Base-by-base conservation (phyloP, 2,329 filamentous ascomycete species). In the Boeremia exigua region DNA sequence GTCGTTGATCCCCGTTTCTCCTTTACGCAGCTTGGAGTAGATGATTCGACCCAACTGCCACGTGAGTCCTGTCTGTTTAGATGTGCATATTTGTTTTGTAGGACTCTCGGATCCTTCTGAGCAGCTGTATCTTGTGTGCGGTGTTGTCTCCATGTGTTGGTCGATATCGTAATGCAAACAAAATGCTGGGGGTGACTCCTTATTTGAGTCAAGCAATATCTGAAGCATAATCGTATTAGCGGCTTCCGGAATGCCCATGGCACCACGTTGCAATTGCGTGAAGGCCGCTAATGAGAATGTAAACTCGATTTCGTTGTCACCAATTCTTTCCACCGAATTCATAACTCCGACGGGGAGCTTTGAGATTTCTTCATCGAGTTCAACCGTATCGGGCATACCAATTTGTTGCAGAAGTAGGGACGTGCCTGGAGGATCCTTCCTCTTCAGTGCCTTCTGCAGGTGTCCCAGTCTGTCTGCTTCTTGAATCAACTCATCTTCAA, bases 121-220 rank as follows among this genome's bases (percentile, higher is more conserved):
- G 27, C 60, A 66, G 8, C 54, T 45, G 54, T 64, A 72, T 2
- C 62, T 64, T 10, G 54, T 50, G 39, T 73, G 69, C 15, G 62
- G 49, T 4, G 39, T 23, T 23, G 47, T 50, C 6, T 63, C 50
- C 8, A 65, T 25, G 9, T 60, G 23, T 12, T 30, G 29, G 9
- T 72, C 68, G 14, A 54, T 66, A 44, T 68, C 60, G 30, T 71
- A 66, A 48, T 74, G 71, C 9, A 68, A 17, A 33, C 71, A 75
- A 34, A 74, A 75, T 1, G 56, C 50, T 7, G 63, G 53, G 1
- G 62, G 53, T 11, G 57, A 42, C 0, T 44, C 39, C 8, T 47
- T 48, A 2, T 30, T 40, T 39, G 47, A 42, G 17, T 62, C 58
- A 5, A 68, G 25, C n/a, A 45, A 60, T 1, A 75, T 36, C 5